Percentiles rank a stretch among this genome's conserved stretches.
phyloP scores from a whole-genome alignment of 2,329 filamentous ascomycete species.

The Aspergillus pseudoterreus region DNA sequence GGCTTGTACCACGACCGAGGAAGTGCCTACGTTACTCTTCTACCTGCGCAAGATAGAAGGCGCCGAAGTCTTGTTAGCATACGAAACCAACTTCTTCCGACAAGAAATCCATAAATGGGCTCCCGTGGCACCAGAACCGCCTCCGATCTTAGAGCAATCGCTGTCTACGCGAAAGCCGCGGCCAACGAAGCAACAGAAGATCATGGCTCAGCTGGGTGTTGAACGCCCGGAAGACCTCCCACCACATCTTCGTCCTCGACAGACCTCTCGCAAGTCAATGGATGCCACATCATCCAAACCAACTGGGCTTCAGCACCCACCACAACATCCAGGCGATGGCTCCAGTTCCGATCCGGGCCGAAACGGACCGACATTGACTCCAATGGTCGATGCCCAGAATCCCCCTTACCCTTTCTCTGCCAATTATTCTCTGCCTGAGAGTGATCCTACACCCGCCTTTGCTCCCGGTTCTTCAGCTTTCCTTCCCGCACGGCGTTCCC shows the following conservation, averaged over 20 bases:
- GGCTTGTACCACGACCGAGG: slow-evolving; percentile 74
- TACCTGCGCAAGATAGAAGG: slow-evolving; percentile 97
- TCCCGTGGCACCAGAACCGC: slow-evolving; percentile 79
- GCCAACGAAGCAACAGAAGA: slow-evolving; percentile 93
- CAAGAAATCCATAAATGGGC: slow-evolving; percentile 95
- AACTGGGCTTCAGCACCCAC: slow-evolving; percentile 27
- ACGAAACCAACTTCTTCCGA: slow-evolving; percentile 96
- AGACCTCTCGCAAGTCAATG: slow-evolving; percentile 67
- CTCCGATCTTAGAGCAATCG: slow-evolving; percentile 80
- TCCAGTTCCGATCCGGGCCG: slow-evolving; percentile 27
- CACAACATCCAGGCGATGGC: slow-evolving; percentile 27
- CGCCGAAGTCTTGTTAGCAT: slow-evolving; percentile 84
- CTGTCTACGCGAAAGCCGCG: slow-evolving; percentile 91
- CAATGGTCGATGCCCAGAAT: slow-evolving; percentile 27
- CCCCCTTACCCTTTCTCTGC: slow-evolving; percentile 37
- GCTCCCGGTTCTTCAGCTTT: slow-evolving; percentile 34
- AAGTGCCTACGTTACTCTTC: slow-evolving; percentile 86
- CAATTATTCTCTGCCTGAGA: slow-evolving; percentile 35
- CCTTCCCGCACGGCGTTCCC: slow-evolving; percentile 31
- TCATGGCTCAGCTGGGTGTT: slow-evolving; percentile 83
- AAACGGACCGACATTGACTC: slow-evolving; percentile 31
- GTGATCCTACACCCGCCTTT: slow-evolving; percentile 36
- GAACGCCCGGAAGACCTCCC: slow-evolving; percentile 88
- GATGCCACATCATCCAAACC: slow-evolving; percentile 35
- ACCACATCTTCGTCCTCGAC: slow-evolving; percentile 74